Evolutionary conservation across 352 stramenopile species (phyloP).

Genomic region (Albugo candida): DNA sequence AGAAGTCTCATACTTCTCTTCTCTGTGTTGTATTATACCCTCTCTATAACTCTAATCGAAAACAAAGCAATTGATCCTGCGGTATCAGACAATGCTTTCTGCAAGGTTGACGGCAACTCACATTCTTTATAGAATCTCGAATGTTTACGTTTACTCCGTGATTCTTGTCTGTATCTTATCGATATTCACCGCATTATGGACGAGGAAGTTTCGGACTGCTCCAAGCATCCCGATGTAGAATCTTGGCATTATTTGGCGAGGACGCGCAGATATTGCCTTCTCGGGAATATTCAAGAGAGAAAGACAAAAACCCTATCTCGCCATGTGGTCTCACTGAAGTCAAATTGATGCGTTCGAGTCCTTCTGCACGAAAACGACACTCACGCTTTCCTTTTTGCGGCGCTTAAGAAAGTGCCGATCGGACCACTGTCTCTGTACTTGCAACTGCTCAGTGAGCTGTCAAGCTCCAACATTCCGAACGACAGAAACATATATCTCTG

Average conservation of each 20-base stretch:
- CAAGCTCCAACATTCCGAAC: too few species aligned
- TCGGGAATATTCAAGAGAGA: slow-evolving; percentile 28
- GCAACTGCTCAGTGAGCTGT: too few species aligned
- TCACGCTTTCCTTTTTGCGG: slow-evolving; percentile 93
- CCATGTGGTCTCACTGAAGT: slow-evolving; percentile 78
- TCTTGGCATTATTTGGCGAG: slow-evolving; percentile 33
- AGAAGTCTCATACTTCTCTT: slow-evolving; percentile 7
- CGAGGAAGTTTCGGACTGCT: too few species aligned
- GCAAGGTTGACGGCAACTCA: slow-evolving; percentile 40
- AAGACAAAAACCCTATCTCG: slow-evolving; percentile 31
- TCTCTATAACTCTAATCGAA: slow-evolving; percentile 65
- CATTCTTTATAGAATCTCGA: slow-evolving; percentile 16
- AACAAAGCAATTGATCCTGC: slow-evolving; percentile 69
- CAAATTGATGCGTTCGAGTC: slow-evolving; percentile 87
- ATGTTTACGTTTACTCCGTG: background rate
- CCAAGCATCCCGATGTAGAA: background rate
- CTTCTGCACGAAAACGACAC: slow-evolving; percentile 96
- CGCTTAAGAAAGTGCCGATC: slow-evolving; percentile 73
- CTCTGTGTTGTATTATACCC: slow-evolving; percentile 55
- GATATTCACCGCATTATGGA: too few species aligned
- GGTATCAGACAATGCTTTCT: slow-evolving; percentile 28
- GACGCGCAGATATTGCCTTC: slow-evolving; percentile 19
- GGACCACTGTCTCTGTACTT: slow-evolving; percentile 14
- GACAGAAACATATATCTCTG: too few species aligned
- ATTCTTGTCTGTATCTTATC: too few species aligned